Percentiles rank a stretch among this genome's conserved stretches.
Evolutionary conservation across 805 yeast genomes (phyloP).

Genomic region (Saccharomycopsis schoenii): DNA sequence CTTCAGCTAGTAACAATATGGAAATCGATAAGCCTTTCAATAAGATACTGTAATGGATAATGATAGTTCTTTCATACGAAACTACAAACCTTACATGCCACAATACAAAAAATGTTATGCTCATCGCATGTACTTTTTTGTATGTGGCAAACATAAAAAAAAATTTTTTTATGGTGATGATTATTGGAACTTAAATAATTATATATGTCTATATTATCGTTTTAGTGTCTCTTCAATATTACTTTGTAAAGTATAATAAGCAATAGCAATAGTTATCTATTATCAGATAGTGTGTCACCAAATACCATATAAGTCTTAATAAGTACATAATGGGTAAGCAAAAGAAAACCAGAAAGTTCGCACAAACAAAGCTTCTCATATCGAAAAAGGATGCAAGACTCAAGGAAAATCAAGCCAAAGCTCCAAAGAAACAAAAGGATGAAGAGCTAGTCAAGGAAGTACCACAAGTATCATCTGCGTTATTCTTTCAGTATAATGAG

Average conservation of each 20-base stretch:
- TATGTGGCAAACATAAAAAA: not conserved
- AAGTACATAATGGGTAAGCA: conserved; percentile 75
- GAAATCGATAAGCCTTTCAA: too few species aligned
- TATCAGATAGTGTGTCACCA: too few species aligned
- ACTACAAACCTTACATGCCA: not conserved
- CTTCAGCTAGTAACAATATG: too few species aligned
- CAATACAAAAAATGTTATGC: not conserved
- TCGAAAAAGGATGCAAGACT: conserved; percentile 61
- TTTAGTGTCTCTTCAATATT: too few species aligned
- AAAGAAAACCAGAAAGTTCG: conserved; percentile 93
- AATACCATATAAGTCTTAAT: too few species aligned
- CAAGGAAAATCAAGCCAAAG: conserved; percentile 35
- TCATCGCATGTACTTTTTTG: not conserved
- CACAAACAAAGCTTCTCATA: conserved; percentile 77
- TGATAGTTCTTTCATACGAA: too few species aligned
- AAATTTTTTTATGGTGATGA: not conserved
- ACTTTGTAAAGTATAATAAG: too few species aligned
- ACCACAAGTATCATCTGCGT: conserved; percentile 93
- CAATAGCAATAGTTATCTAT: too few species aligned
- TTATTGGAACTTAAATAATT: too few species aligned
- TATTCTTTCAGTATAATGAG: conserved; percentile 88
- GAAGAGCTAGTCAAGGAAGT: conserved; percentile 65
- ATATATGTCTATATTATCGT: too few species aligned
- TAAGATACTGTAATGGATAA: too few species aligned
- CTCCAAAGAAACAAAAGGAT: conserved; percentile 41